Base-by-base conservation (phyloP, 2,329 filamentous ascomycete species). In the Hypoxylon sp. region DNA sequence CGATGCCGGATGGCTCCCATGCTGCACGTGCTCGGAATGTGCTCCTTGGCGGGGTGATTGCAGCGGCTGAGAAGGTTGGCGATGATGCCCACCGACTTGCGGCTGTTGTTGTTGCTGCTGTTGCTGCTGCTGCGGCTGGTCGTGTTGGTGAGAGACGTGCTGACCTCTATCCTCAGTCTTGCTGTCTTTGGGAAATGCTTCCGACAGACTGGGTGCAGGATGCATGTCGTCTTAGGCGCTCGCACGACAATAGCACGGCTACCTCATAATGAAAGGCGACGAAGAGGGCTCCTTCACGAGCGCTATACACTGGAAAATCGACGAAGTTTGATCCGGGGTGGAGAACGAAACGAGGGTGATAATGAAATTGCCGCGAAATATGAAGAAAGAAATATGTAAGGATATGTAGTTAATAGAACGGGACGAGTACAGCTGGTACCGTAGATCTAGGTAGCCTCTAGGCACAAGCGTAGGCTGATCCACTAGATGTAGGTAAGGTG, bases 171-270 rank as follows among this genome's bases (percentile, higher is more conserved):
- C 76, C 71, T 79, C 77, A 70, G 72, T 73, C 74, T 77, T 77
- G 73, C 72, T 75, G 71, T 73, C 74, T 72, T 77, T 77, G 52
- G 75, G 76, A 73, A 78, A 79, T 66, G 76, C 75, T 73, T 79
- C 77, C 74, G 72, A 73, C 72, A 79, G 73, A 71, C 74, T 77
- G 55, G 77, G 77, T 73, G 77, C 76, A 64, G 77, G 77, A 78
- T 79, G 77, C 77, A 79, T 78, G 72, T 75, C 76, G 74, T 74
- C 70, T 46, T 42, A 62, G 73, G 70, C 71, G 11, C 71, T 75
- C 73, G 66, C 71, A 73, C 63, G 60, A 64, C 65, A 67, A 59
- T 69, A 70, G 60, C 64, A 74, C 72, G 57, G 70, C 73, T 76
- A 76, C 75, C 75, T 77, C 75, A 77, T 77, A 75, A 74, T 76